These are phyloP conservation scores for Urtica urens DNA, from an alignment of 306 rosid genomes.

Conservation along the genomic window DNA sequence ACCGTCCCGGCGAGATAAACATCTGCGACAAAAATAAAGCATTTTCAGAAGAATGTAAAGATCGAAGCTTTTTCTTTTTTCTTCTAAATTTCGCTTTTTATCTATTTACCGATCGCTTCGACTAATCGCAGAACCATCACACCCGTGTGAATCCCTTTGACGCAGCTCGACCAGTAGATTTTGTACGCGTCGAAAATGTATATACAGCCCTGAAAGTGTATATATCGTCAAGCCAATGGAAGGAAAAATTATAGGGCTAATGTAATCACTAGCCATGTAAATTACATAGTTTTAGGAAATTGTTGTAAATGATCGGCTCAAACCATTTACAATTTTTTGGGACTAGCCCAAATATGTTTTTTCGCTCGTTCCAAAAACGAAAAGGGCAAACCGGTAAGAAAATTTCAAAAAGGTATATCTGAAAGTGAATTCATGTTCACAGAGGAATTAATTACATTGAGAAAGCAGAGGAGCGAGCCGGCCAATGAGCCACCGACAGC, in stretches of 20 bases:
- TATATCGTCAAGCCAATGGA: too few relatives aligned
- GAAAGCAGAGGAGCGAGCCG: constrained; percentile 90
- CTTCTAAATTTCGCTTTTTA: background rate
- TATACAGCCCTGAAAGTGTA: constrained; percentile 67
- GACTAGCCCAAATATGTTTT: too few relatives aligned
- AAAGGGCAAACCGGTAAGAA: too few relatives aligned
- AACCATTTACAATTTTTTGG: too few relatives aligned
- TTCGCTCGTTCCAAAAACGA: too few relatives aligned
- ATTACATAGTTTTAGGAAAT: too few relatives aligned
- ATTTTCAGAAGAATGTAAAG: background rate
- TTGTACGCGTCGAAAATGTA: constrained; percentile 73
- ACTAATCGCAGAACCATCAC: constrained; percentile 78
- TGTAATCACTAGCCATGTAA: too few relatives aligned
- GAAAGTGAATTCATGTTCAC: too few relatives aligned
- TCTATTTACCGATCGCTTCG: constrained; percentile 79
- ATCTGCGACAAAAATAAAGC: constrained; percentile 44
- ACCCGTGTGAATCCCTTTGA: constrained; percentile 82
- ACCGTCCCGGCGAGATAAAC: constrained; percentile 98
- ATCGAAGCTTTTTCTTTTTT: background rate
- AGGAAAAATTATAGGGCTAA: too few relatives aligned
- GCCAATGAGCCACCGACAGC: constrained; percentile 95
- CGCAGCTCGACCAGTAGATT: constrained; percentile 89
- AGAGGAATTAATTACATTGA: too few relatives aligned
- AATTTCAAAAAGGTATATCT: too few relatives aligned
- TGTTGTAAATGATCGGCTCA: too few relatives aligned